Evolutionary conservation across 225 moss, liverwort and hornwort genomes (phyloP).

Genomic region (Pleurozium schreberi): DNA sequence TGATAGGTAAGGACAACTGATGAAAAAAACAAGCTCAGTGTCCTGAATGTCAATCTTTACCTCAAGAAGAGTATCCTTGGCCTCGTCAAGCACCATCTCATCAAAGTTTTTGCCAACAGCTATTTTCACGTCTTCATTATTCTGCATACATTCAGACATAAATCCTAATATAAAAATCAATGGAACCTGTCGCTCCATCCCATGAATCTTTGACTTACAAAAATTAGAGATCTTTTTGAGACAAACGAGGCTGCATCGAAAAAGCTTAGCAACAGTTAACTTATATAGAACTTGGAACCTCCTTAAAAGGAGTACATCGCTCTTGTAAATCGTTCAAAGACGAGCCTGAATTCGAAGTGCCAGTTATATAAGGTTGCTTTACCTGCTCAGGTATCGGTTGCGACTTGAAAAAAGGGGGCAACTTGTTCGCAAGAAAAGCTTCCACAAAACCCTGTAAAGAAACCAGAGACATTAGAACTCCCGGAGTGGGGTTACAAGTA

Average conservation of each 20-base stretch:
- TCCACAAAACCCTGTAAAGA: slow-evolving; percentile 62
- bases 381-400: slow-evolving; percentile 65
- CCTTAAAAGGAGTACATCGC: background rate
- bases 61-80: slow-evolving; percentile 81
- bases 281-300: background rate
- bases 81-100: slow-evolving; percentile 74
- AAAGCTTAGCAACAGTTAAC: background rate
- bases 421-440: slow-evolving; percentile 43
- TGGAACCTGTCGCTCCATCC: background rate
- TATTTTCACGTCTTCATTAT: slow-evolving; percentile 68
- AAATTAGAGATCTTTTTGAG: background rate
- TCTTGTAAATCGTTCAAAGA: background rate
- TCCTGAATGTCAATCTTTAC: slow-evolving; percentile 12
- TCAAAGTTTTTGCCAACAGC: slow-evolving; percentile 76
- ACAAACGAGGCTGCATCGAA: background rate
- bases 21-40: background rate
- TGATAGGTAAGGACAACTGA: background rate
- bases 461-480: background rate
- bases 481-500: background rate
- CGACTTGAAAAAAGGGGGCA: slow-evolving; percentile 57
- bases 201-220: background rate
- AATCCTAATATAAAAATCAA: background rate
- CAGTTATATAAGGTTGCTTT: background rate
- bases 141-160: slow-evolving; percentile 33
- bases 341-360: background rate